Evolutionary conservation across 2,329 filamentous ascomycete genomes (phyloP).

Genomic region (Claviceps digitariae): DNA sequence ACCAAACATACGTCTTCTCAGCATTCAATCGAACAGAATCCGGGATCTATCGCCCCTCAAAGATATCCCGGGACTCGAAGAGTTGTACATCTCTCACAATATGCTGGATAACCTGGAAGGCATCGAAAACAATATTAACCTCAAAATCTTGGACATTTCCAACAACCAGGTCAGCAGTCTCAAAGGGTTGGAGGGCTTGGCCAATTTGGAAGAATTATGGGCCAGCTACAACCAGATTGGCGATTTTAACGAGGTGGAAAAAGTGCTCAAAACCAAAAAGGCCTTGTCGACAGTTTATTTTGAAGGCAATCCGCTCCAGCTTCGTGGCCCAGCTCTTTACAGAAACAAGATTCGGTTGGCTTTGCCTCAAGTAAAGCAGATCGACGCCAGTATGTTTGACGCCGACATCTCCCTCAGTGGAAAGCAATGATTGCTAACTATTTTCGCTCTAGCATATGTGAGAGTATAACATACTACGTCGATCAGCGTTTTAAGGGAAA

Average conservation of each 20-base stretch:
- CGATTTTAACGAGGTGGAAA: conserved; percentile 74
- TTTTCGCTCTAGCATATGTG: conserved; percentile 6
- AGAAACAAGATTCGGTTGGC: conserved; percentile 85
- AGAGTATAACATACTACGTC: not conserved
- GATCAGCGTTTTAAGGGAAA: not conserved
- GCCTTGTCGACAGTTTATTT: conserved; percentile 85
- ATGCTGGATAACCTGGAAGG: conserved; percentile 66
- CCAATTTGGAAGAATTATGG: conserved; percentile 80
- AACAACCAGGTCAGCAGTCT: conserved; percentile 74
- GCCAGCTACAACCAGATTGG: conserved; percentile 74
- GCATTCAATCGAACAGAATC: conserved; percentile 91
- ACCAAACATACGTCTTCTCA: conserved; percentile 71
- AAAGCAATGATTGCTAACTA: not conserved
- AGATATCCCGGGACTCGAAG: conserved; percentile 65
- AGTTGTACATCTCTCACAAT: conserved; percentile 94
- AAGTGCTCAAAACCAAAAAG: conserved; percentile 63
- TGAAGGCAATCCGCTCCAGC: conserved; percentile 84
- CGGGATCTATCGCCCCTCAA: conserved; percentile 62
- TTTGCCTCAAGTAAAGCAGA: conserved; percentile 78
- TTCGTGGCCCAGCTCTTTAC: conserved; percentile 67
- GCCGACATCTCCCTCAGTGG: not conserved
- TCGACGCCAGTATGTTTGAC: conserved; percentile 82
- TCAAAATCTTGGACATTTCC: conserved; percentile 76
- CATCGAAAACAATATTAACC: conserved; percentile 49
- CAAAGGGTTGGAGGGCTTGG: conserved; percentile 53